Percentiles rank a stretch among this genome's conserved stretches.
Conservation (phyloP, 164 flowering plant genomes). For the Cinnamomum chago region DNA sequence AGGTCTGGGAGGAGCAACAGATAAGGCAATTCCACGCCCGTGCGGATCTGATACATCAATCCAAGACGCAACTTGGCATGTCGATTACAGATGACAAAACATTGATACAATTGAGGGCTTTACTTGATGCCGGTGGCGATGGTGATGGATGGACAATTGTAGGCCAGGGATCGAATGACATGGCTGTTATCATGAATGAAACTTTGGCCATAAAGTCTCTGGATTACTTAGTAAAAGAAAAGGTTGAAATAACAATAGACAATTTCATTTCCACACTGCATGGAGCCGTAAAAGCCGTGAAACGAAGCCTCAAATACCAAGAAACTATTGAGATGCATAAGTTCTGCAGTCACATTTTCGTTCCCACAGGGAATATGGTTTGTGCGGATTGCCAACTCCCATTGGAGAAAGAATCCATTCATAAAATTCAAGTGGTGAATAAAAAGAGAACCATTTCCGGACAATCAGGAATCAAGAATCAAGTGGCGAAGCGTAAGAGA, state of each 20-base stretch:
- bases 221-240: constrained; percentile 24
- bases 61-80: constrained; percentile 36
- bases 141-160: constrained; percentile 62
- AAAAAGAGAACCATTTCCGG: neutral
- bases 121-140: constrained; percentile 47
- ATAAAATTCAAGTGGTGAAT: constrained; percentile 62
- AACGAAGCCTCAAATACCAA: neutral
- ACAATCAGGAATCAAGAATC: too few relatives aligned
- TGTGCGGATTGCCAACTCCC: constrained; percentile 62
- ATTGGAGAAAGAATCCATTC: constrained; percentile 52
- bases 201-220: constrained; percentile 27
- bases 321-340: constrained; percentile 25
- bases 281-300: neutral
- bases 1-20: constrained; percentile 17
- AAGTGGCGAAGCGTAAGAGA: too few relatives aligned
- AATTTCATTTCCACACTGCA: constrained; percentile 48
- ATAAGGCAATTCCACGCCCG: constrained; percentile 50
- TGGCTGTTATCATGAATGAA: constrained; percentile 39
- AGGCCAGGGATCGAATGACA: constrained; percentile 35
- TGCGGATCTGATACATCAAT: constrained; percentile 53
- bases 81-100: constrained; percentile 31
- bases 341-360: constrained; percentile 63
- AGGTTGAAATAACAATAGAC: constrained; percentile 2
- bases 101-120: constrained; percentile 43
- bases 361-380: constrained; percentile 53